Conservation (phyloP, 345 rosid species). For the Angophora floribunda region DNA sequence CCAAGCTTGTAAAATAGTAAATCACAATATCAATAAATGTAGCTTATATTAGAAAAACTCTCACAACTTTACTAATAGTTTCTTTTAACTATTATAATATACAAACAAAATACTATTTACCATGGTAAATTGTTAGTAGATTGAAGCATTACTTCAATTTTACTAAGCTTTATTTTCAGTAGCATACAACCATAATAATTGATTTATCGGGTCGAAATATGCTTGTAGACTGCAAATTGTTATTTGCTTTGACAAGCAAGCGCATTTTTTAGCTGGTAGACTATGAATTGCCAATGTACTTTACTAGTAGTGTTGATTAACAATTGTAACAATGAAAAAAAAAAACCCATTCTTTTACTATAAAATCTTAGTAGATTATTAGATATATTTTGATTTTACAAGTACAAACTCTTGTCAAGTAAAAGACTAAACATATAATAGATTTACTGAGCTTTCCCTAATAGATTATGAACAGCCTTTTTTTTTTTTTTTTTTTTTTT, state of each 20-base stretch:
- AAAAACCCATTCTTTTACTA: neutral
- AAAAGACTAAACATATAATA: neutral
- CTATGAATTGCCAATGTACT: neutral
- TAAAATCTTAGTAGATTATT: neutral
- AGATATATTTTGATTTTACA: neutral
- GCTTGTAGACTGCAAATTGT: neutral
- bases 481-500: neutral
- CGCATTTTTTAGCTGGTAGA: neutral
- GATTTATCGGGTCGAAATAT: neutral
- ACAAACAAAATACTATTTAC: neutral
- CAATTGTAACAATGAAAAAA: neutral
- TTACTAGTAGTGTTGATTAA: neutral
- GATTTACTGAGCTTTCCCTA: neutral
- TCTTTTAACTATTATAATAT: accelerated
- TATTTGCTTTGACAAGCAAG: neutral
- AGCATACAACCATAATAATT: neutral
- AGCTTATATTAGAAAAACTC: too few relatives aligned
- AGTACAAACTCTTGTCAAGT: neutral
- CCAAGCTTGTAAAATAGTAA: too few relatives aligned
- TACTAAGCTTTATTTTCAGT: neutral
- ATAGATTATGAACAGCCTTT: neutral
- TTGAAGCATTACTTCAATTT: neutral
- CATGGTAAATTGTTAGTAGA: neutral
- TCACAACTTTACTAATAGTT: neutral
- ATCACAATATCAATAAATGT: too few relatives aligned